Evolutionary conservation across 2,329 filamentous ascomycete genomes (phyloP), one percentile per base, ranked within the genome.

Genomic region (Nothophoma quercina): DNA sequence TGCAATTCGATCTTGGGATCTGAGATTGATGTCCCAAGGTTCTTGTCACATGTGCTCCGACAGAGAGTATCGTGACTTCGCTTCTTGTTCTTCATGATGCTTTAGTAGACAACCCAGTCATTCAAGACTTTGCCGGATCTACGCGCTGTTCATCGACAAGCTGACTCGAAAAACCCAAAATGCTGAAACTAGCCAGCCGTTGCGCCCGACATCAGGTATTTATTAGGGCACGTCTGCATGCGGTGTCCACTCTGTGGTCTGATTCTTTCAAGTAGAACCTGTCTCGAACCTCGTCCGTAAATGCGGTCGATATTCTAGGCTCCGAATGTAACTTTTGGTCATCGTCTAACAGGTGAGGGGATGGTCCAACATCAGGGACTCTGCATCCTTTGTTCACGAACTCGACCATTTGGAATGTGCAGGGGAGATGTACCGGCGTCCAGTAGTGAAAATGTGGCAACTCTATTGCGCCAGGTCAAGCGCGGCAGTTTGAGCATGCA

Each of bases 241-340:
- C 41, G 29, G 30, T 19, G 18, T 16, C 7, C 13, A 30, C 10
- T 8, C 12, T 21, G 19, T 16, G 12, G 5, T 6, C 7, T 41
- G 19, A 26, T 30, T 36, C 32, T 41, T 46, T 32, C 49, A 30
- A 36, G 18, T 9, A 36, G 36, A 36, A 36, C 42, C 15, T 40
- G 49, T 52, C 32, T 47, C 42, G 22, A 42, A 13, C 26, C 12
- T 15, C 12, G 19, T 8, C 13, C 26, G 22, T 22, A 13, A 7
- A 25, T 9, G 28, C 13, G 12, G 29, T 19, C 18, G 7, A 23
- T 29, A 25, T 5, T 35, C 15, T 6, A 34, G 29, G 18, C 12
- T 34, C 13, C 10, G 19, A n/a, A 13, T 26, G 9, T 7, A 35
- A 29, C 32, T 9, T 30, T n/a, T 15, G 9, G n/a, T 5, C 7